Evolutionary conservation across 2,329 filamentous ascomycete genomes (phyloP).

Genomic region (Dothideomycetes sp.): DNA sequence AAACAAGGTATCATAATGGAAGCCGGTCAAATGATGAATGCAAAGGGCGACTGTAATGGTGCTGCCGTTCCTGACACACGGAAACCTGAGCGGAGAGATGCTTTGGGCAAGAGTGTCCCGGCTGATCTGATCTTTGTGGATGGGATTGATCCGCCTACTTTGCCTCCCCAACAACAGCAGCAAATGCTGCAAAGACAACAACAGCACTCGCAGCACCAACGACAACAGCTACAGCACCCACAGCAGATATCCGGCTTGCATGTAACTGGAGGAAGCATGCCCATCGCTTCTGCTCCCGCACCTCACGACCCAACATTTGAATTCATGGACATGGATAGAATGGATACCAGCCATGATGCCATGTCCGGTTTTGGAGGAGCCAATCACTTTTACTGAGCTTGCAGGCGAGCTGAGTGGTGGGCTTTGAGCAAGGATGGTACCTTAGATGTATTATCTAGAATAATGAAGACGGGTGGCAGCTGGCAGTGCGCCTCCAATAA

Average conservation of each 20-base stretch:
- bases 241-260: neutral
- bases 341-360: neutral
- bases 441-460: no score
- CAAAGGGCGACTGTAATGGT: constrained; percentile 21
- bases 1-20: constrained; percentile 22
- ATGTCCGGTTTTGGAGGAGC: neutral
- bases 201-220: constrained; percentile 3
- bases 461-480: no score
- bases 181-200: neutral
- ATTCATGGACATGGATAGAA: neutral
- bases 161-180: neutral
- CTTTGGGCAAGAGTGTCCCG: constrained; percentile 32
- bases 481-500: no score
- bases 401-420: no score
- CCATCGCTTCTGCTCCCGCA: neutral
- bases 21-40: constrained; percentile 24
- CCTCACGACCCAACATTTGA: neutral
- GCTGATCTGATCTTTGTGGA: constrained; percentile 26
- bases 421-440: no score
- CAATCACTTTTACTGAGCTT: neutral
- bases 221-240: constrained; percentile 9
- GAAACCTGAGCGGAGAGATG: constrained; percentile 19
- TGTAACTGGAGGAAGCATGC: constrained; percentile 11
- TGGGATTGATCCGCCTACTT: constrained; percentile 24
- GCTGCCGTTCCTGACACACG: constrained; percentile 4